Conservation (phyloP, 495 filamentous ascomycete species). For the Talaromyces wortmannii region DNA sequence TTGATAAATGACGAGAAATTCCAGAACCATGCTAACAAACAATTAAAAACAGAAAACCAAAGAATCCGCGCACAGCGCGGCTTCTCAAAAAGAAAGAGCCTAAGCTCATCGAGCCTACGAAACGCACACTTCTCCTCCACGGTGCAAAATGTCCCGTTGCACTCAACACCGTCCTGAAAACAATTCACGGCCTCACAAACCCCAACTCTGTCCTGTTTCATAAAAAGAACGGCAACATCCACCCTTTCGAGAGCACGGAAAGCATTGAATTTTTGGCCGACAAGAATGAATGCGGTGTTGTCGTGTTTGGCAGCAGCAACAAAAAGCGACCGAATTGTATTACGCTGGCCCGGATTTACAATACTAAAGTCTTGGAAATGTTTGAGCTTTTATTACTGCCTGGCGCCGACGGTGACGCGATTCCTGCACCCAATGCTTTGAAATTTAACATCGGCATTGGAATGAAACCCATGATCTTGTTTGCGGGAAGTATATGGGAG, state of each 20-base stretch:
- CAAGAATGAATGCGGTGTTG: slow-evolving; percentile 85
- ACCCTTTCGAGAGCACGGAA: slow-evolving; percentile 85
- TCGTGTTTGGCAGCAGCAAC: slow-evolving; percentile 72
- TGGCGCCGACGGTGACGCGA: slow-evolving; percentile 49
- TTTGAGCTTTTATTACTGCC: slow-evolving; percentile 76
- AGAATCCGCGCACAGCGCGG: slow-evolving; percentile 89
- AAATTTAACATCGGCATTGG: slow-evolving; percentile 71
- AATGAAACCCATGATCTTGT: slow-evolving; percentile 75
- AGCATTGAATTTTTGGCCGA: slow-evolving; percentile 87
- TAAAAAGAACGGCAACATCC: slow-evolving; percentile 85
- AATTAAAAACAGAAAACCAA: slow-evolving; percentile 61
- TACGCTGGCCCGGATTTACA: slow-evolving; percentile 76
- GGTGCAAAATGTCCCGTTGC: slow-evolving; percentile 74
- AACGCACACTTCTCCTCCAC: slow-evolving; percentile 78
- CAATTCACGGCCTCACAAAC: slow-evolving; percentile 74
- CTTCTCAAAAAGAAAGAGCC: slow-evolving; percentile 85
- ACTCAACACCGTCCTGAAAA: slow-evolving; percentile 70
- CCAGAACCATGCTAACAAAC: slow-evolving; percentile 5
- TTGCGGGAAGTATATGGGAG: slow-evolving; percentile 81
- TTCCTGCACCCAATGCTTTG: slow-evolving; percentile 74
- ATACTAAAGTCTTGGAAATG: slow-evolving; percentile 86
- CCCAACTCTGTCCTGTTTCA: slow-evolving; percentile 78
- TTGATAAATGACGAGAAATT: no score
- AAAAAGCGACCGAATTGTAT: slow-evolving; percentile 93
- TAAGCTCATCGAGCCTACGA: slow-evolving; percentile 81